Percentiles rank a stretch among this genome's conserved stretches.
Conservation (phyloP, 2,329 filamentous ascomycete species). For the Colletotrichum nymphaeae region DNA sequence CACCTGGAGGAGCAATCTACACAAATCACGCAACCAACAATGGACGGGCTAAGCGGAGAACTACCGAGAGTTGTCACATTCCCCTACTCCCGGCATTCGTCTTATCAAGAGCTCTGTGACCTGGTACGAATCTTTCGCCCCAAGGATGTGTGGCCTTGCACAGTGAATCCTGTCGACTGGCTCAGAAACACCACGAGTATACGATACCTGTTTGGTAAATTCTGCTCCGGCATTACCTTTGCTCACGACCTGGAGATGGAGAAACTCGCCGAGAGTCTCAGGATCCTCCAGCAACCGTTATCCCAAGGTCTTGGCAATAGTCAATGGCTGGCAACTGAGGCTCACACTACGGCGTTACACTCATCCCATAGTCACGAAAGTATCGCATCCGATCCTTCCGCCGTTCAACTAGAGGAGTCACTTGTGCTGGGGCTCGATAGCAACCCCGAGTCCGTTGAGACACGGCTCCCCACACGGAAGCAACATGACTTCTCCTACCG, state of each 20-base stretch:
- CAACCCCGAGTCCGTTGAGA: background rate
- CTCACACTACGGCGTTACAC: background rate
- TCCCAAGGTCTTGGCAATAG: slow-evolving; percentile 1
- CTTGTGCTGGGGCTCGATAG: too few relatives aligned
- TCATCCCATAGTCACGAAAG: background rate
- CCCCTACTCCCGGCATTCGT: slow-evolving; percentile 91
- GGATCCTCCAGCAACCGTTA: slow-evolving; percentile 1
- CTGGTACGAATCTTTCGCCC: slow-evolving; percentile 77
- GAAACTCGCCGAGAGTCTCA: slow-evolving; percentile 23
- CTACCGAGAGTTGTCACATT: slow-evolving; percentile 68
- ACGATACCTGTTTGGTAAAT: slow-evolving; percentile 74
- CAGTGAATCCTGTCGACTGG: slow-evolving; percentile 75
- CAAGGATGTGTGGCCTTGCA: slow-evolving; percentile 85
- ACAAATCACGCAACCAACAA: slow-evolving; percentile 3
- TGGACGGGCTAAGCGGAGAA: background rate
- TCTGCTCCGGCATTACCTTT: slow-evolving; percentile 72
- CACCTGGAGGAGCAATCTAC: slow-evolving; percentile 15
- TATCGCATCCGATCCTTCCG: background rate
- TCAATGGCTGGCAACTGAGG: background rate
- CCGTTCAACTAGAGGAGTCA: background rate
- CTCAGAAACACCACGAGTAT: slow-evolving; percentile 69
- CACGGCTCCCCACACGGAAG: background rate
- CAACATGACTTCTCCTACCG: background rate
- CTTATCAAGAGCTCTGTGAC: slow-evolving; percentile 80
- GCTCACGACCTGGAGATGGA: slow-evolving; percentile 74